phyloP scores from a whole-genome alignment of 2,329 filamentous ascomycete genomes.

The Orbilia ellipsospora region DNA sequence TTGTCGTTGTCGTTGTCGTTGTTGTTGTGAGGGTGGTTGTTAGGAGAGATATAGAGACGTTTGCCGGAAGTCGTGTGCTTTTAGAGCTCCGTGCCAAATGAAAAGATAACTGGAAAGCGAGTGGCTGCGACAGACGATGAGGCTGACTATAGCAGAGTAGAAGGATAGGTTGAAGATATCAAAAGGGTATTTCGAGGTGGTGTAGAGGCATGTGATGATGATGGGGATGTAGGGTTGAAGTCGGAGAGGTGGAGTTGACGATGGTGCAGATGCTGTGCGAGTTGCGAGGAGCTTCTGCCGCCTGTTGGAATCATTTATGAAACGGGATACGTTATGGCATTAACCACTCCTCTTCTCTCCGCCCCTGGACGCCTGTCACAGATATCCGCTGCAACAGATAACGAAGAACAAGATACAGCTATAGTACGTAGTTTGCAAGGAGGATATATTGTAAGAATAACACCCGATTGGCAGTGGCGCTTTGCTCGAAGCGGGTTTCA shows the following conservation, averaged over 20 bases:
- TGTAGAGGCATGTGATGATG: slow-evolving; percentile 12
- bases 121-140: background rate
- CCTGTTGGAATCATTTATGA: slow-evolving; percentile 40
- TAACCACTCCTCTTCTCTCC: slow-evolving; percentile 27
- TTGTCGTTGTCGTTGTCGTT: background rate
- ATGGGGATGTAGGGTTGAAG: slow-evolving; percentile 1
- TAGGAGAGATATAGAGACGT: background rate
- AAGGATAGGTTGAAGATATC: slow-evolving; percentile 17
- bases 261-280: background rate
- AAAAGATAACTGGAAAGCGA: background rate
- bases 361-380: slow-evolving; percentile 11
- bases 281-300: slow-evolving; percentile 15
- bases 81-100: slow-evolving; percentile 13
- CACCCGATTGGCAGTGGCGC: slow-evolving; percentile 9
- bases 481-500: background rate
- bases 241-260: slow-evolving; percentile 15
- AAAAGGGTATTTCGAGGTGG: background rate
- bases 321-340: slow-evolving; percentile 49
- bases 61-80: slow-evolving; percentile 10
- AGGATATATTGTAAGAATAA: too few species aligned
- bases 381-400: background rate
- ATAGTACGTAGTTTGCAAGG: background rate
- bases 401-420: slow-evolving; percentile 3
- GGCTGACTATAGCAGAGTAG: background rate
- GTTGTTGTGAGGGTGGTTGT: slow-evolving; percentile 10